Conservation (phyloP, 2,329 filamentous ascomycete genomes). For the Ophiocordyceps camponoti-leonardi region DNA sequence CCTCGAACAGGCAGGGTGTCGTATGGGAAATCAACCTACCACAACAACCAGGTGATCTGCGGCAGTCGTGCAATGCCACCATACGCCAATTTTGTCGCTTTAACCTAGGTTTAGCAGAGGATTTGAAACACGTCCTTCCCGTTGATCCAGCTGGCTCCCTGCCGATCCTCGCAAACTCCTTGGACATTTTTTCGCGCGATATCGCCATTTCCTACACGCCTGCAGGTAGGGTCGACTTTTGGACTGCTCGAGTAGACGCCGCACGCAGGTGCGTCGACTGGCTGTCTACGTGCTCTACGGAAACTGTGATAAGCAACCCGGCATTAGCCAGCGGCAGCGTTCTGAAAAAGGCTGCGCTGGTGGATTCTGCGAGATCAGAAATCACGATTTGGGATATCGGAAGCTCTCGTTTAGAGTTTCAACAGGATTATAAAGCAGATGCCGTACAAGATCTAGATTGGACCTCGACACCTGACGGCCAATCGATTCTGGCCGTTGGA, state of each 20-base stretch:
- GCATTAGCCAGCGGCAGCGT: conserved; percentile 72
- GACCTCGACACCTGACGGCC: conserved; percentile 79
- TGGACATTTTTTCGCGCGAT: conserved; percentile 75
- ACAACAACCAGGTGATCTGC: conserved; percentile 15
- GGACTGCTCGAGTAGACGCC: conserved; percentile 61
- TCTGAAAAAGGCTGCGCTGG: conserved; percentile 71
- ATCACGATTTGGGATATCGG: conserved; percentile 86
- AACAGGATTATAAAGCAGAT: conserved; percentile 59
- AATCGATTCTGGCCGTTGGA: conserved; percentile 81
- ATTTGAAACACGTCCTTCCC: conserved; percentile 52
- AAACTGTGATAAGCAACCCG: conserved; percentile 57
- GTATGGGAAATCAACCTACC: conserved; percentile 65
- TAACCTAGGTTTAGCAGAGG: conserved; percentile 41
- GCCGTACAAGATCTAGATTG: conserved; percentile 78
- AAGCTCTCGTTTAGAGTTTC: conserved; percentile 65
- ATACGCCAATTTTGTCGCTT: conserved; percentile 57
- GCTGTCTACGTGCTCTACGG: conserved; percentile 65
- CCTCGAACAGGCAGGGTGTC: conserved; percentile 58
- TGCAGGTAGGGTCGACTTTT: conserved; percentile 60
- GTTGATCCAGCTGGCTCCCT: conserved; percentile 72
- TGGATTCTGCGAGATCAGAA: conserved; percentile 54
- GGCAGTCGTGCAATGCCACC: conserved; percentile 7
- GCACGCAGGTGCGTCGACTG: conserved; percentile 51
- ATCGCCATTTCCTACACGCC: conserved; percentile 73
- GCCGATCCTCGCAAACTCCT: conserved; percentile 55